phyloP scores from a whole-genome alignment of 108 stramenopile genomes.

The Ochromonas danica region DNA sequence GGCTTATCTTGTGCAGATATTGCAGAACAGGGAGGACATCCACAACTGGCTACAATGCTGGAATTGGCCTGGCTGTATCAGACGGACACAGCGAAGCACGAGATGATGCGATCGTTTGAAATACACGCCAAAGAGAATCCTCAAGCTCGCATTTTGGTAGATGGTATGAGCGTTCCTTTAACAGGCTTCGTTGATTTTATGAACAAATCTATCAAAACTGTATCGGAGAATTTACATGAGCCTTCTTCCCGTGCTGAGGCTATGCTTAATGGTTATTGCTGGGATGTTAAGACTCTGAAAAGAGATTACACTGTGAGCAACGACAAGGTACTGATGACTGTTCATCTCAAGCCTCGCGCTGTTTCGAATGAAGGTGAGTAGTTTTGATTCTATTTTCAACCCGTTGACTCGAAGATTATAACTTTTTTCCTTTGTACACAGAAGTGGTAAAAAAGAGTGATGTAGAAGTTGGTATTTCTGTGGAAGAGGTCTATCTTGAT shows the following conservation, averaged over 20 bases:
- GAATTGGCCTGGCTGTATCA: not conserved
- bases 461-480: not conserved
- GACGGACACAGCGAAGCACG: not conserved
- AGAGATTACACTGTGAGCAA: not conserved
- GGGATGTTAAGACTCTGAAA: not conserved
- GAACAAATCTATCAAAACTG: not conserved
- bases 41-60: not conserved
- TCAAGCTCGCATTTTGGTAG: not conserved
- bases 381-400: not conserved
- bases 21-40: conserved; percentile 1
- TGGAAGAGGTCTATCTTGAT: conserved; percentile 17
- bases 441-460: not conserved
- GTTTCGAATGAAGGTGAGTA: not conserved
- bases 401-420: not conserved
- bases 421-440: not conserved
- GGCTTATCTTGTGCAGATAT: not conserved
- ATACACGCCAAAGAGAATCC: not conserved
- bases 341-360: not conserved
- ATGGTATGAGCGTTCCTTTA: not conserved
- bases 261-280: not conserved
- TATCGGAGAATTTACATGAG: not conserved
- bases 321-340: not conserved
- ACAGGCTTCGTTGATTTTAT: not conserved
- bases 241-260: not conserved
- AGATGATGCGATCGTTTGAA: no score